These are phyloP conservation scores for Oryza glaberrima DNA, from an alignment of 176 grass and related monocot genomes.

Conservation along the genomic window DNA sequence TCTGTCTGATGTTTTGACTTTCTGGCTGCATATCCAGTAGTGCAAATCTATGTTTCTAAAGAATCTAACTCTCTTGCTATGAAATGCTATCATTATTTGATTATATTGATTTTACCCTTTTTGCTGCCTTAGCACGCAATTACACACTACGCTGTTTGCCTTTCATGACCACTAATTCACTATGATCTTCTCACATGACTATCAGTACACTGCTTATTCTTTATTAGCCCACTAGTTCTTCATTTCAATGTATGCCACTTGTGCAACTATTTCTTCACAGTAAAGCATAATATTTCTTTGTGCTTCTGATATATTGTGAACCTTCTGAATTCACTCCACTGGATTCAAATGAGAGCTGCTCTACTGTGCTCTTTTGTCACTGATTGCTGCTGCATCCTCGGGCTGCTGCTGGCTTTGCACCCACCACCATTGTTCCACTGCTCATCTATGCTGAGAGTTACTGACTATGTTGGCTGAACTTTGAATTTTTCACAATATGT, in stretches of 20 bases:
- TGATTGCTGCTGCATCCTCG: slow-evolving; percentile 11
- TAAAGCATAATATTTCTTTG: slow-evolving; percentile 8
- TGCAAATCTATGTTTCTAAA: not conserved
- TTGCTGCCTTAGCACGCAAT: not conserved
- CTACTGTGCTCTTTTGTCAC: not conserved
- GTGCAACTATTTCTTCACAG: not conserved
- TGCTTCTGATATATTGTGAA: slow-evolving; percentile 13
- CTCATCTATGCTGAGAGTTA: not conserved
- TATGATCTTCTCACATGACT: not conserved
- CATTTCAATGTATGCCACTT: slow-evolving; percentile 1
- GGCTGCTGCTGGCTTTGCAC: not conserved
- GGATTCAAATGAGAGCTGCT: slow-evolving; percentile 6
- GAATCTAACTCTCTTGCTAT: not conserved
- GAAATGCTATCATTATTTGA: not conserved
- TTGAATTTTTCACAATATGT: not conserved
- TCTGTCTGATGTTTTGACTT: slow-evolving; percentile 23
- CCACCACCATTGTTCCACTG: not conserved
- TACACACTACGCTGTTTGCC: not conserved
- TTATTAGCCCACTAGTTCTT: not conserved
- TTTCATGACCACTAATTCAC: not conserved
- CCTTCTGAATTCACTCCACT: slow-evolving; percentile 13
- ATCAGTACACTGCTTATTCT: not conserved
- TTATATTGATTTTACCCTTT: not conserved
- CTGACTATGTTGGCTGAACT: not conserved
- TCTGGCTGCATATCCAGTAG: not conserved